These are phyloP conservation scores for Prunus mume DNA, from an alignment of 306 rosid genomes.

Conservation along the genomic window DNA sequence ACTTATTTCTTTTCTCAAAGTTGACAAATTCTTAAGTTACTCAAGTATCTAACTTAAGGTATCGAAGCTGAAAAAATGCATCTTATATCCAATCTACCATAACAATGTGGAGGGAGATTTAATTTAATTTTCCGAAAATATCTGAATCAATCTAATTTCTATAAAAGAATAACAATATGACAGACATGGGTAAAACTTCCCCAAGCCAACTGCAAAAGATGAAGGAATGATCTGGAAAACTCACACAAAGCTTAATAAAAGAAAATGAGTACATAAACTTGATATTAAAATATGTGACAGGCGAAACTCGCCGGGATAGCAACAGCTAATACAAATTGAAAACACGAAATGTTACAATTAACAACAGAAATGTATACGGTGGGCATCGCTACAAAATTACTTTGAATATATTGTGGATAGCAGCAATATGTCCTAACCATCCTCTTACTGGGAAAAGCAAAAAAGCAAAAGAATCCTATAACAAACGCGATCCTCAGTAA, in stretches of 20 bases:
- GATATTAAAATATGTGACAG: background rate
- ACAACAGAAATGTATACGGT: background rate
- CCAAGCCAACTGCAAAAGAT: no score
- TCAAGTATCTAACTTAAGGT: background rate
- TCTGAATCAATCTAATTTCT: background rate
- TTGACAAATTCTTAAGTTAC: background rate
- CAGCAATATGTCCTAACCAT: background rate
- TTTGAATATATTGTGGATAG: background rate
- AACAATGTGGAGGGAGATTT: background rate
- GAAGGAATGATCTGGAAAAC: no score
- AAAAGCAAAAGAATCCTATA: background rate
- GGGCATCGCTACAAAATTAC: slow-evolving; percentile 3
- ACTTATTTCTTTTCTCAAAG: background rate
- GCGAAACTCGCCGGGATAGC: background rate
- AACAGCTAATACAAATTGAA: background rate
- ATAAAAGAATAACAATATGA: background rate
- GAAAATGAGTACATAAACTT: background rate
- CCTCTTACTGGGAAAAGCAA: background rate
- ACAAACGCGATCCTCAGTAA: background rate
- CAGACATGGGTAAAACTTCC: no score
- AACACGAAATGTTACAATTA: background rate
- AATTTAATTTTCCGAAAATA: background rate
- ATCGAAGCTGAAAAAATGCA: background rate
- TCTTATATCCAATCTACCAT: background rate
- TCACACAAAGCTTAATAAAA: no score